Conservation (phyloP, 345 rosid genomes). For the Gossypium ekmanianum region DNA sequence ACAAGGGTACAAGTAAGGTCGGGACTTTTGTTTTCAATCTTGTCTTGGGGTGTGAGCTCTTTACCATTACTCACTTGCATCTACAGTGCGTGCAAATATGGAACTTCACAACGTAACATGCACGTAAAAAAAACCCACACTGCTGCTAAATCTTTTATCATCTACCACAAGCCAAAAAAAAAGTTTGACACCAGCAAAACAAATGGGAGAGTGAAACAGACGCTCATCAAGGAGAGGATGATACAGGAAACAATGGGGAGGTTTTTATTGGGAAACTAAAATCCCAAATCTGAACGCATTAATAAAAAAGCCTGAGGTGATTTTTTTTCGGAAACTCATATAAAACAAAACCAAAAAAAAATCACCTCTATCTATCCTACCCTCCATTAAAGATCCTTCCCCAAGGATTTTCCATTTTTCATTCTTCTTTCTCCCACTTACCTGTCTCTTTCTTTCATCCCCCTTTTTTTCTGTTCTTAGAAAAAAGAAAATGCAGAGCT, state of each 20-base stretch:
- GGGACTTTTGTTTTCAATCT: not conserved
- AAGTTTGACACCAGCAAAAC: too few species aligned
- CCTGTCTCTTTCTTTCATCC: not conserved
- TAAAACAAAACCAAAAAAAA: not conserved
- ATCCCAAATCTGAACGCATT: constrained; percentile 63
- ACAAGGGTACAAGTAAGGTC: too few species aligned
- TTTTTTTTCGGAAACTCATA: constrained; percentile 6
- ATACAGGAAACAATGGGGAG: constrained; percentile 20
- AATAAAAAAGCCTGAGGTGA: constrained; percentile 30
- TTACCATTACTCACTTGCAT: not conserved
- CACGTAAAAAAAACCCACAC: not conserved
- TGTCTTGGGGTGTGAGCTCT: constrained; percentile 22
- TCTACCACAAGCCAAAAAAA: too few species aligned
- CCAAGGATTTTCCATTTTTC: constrained; percentile 12
- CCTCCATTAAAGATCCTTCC: constrained; percentile 31
- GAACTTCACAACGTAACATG: not conserved
- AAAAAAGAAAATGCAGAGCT: constrained; percentile 58
- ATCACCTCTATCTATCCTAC: constrained; percentile 13
- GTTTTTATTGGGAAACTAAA: constrained; percentile 68
- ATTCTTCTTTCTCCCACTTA: constrained; percentile 9
- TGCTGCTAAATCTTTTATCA: not conserved
- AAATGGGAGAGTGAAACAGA: not conserved
- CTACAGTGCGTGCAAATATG: constrained; percentile 7
- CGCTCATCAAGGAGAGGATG: not conserved
- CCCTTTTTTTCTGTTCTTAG: not conserved